A percentile compares a stretch with the other conserved stretches of the same genome.
Conservation (phyloP, 805 yeast species). For the Pichia rugopelliculosa region DNA sequence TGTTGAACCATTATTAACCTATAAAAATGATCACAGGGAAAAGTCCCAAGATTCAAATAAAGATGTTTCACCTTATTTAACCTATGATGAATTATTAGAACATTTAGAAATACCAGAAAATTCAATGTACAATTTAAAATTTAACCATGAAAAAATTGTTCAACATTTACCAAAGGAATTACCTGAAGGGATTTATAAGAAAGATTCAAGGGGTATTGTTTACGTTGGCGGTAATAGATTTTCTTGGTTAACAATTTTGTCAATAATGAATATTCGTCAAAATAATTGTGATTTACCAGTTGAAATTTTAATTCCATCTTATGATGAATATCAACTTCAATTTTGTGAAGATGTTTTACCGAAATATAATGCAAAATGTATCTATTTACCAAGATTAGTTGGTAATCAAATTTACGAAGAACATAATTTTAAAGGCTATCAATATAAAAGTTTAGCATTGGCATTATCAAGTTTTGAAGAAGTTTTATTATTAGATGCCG, state of each 20-base stretch:
- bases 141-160: constrained; percentile 40
- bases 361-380: constrained; percentile 53
- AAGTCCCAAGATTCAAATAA: background rate
- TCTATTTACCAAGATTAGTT: constrained; percentile 48
- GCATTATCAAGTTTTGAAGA: constrained; percentile 38
- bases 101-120: constrained; percentile 39
- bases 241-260: constrained; percentile 59
- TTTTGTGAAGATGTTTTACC: constrained; percentile 60
- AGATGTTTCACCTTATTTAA: background rate
- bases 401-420: constrained; percentile 52
- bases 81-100: constrained; percentile 29
- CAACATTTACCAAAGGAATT: constrained; percentile 38
- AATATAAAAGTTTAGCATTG: constrained; percentile 23
- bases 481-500: constrained; percentile 36
- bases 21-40: background rate
- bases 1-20: constrained; percentile 18
- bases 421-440: constrained; percentile 33
- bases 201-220: constrained; percentile 46
- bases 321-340: constrained; percentile 61
- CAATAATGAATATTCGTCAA: constrained; percentile 54
- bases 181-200: constrained; percentile 40
- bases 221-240: constrained; percentile 75
- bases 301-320: constrained; percentile 70
- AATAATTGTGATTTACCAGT: constrained; percentile 64
- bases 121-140: constrained; percentile 38